Base-by-base conservation (phyloP, 805 yeast genomes). In the Diddensiella caesifluorescens region DNA sequence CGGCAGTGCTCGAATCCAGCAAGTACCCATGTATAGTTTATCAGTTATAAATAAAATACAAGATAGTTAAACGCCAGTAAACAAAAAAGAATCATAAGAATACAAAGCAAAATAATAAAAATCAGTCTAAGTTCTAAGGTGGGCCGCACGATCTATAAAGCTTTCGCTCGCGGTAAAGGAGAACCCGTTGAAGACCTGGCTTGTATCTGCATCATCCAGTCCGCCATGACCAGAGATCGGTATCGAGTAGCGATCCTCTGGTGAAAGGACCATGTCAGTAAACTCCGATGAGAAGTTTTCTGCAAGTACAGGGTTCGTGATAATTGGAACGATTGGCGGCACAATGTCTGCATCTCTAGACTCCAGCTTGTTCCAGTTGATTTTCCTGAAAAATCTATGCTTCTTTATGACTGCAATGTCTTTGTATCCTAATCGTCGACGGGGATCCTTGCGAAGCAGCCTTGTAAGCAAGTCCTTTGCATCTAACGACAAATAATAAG, bases 251-350 rank as follows among this genome's bases (percentile, higher is more conserved):
- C 28, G 21, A 19, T 46, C 49, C 5, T 53, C 56, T 4, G 65
- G 65, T 15, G 64, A 53, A 28, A 69, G 38, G 1, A 52, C 65
- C 80, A 84, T 72, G 5, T 71, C 72, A 0, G 95, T 87, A 62
- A 87, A 87, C 46, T 83, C 89, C 6, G 71, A 62, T 48, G 85
- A 86, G 57, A 87, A 87, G 55, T 87, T 87, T 57, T 87, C 95
- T 0, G 95, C 95, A 41, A 83, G 57, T 35, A 70, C 79, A 19
- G 94, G 90, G 55, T 86, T 79, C 0, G 94, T 83, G 32, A 88
- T 75, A 4, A 85, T 63, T 0, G 96, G 95, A n/a, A 78, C 65
- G 26, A 87, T 80, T 0, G 96, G 95, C 2, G 95, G 94, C 39
- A 66, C 63, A 5, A 74, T 61, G 1, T 62, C 61, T 22, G 64